Evolutionary conservation across 2,329 filamentous ascomycete species (phyloP).

Genomic region (Diaporthe sp.): DNA sequence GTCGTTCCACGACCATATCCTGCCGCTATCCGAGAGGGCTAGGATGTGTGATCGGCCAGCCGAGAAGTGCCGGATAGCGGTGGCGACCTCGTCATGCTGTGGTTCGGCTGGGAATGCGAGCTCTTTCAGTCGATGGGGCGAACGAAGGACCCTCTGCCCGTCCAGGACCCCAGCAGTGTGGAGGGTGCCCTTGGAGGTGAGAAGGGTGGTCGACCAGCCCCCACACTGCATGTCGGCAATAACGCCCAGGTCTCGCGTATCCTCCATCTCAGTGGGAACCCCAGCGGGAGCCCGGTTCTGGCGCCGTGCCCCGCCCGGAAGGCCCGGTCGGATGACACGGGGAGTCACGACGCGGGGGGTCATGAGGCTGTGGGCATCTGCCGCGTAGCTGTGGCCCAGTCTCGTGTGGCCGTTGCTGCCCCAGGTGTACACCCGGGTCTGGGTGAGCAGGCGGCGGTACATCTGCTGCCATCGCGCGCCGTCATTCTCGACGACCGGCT

Average conservation of each 20-base stretch:
- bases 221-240: slow-evolving; percentile 19
- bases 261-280: neutral
- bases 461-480: slow-evolving; percentile 14
- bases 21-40: slow-evolving; percentile 13
- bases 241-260: neutral
- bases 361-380: neutral
- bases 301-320: too few relatives aligned
- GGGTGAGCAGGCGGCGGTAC: slow-evolving; percentile 22
- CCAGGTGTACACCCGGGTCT: slow-evolving; percentile 18
- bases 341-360: neutral
- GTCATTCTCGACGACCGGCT: slow-evolving; percentile 1
- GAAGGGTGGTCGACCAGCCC: slow-evolving; percentile 15
- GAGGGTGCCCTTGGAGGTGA: slow-evolving; percentile 6
- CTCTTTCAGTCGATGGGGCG: neutral
- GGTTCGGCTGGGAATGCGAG: neutral
- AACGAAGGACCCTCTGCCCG: neutral
- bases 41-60: neutral
- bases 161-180: slow-evolving; percentile 10
- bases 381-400: slow-evolving; percentile 2
- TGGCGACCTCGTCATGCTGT: neutral
- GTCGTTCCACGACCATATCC: slow-evolving; percentile 12
- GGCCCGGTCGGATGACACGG: neutral
- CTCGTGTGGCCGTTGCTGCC: slow-evolving; percentile 12
- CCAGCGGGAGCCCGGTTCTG: neutral
- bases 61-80: neutral